A percentile compares a stretch with the other conserved stretches of the same genome.
Evolutionary conservation across 441 rosid species (phyloP).

Genomic region (Syzygium syzygioides): DNA sequence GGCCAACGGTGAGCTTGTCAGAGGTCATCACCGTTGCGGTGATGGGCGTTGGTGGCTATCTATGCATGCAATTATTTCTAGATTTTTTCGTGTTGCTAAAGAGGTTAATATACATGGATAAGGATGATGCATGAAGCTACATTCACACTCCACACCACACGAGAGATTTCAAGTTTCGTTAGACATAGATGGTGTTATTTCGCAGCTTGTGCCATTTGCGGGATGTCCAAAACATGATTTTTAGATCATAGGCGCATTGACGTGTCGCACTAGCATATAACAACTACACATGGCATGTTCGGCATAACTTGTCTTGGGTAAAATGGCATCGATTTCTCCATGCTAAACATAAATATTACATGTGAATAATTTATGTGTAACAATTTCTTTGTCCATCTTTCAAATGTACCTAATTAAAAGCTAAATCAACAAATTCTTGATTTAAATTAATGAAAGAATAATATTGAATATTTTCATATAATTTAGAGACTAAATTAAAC

Average conservation of each 20-base stretch:
- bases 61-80: neutral
- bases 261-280: neutral
- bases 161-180: too few relatives aligned
- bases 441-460: neutral
- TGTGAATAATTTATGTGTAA: neutral
- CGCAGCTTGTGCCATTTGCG: neutral
- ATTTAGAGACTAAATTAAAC: too few relatives aligned
- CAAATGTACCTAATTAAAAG: accelerated
- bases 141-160: too few relatives aligned
- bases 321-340: neutral
- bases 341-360: neutral
- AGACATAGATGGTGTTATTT: too few relatives aligned
- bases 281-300: neutral
- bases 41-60: neutral
- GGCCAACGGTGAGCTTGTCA: neutral
- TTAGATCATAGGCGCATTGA: neutral
- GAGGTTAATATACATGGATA: neutral
- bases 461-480: neutral
- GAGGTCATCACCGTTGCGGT: neutral
- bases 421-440: accelerated
- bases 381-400: neutral
- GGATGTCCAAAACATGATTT: neutral
- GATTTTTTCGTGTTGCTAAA: neutral
- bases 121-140: neutral
- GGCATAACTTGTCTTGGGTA: neutral